Base-by-base conservation (phyloP, 1,284 basidiomycete species). In the Sanghuangporus weigelae region DNA sequence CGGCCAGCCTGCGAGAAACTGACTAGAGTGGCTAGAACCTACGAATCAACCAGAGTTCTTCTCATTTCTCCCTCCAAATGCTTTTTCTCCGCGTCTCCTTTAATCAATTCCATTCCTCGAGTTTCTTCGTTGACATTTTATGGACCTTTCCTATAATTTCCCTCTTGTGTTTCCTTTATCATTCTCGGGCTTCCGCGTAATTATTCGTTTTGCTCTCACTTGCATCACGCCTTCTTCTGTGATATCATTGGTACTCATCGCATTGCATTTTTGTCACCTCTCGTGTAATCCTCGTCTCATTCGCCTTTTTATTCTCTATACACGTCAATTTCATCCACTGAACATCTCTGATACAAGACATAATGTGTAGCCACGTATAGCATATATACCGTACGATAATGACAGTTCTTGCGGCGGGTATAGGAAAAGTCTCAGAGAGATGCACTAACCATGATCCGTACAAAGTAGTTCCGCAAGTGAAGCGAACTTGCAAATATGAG, bases 1-100 rank as follows among this genome's bases (percentile, higher is more conserved):
- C 26, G 55, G 55, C 48, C 51, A 55, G 26, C 60, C 44, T 10
- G 8, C 53, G 12, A 42, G 60, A 51, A 57, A 51, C 42, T 62
- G 55, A 62, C 19, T 23, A 31, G 10, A n/a, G 4, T 12, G 16
- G 35, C 23, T 35, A 19, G 35, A 39, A 36, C 23, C 44, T 23
- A 26, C 26, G 36, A 21, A 26, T n/a, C 54, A n/a, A 31, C 54
- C 50, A 53, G 14, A 38, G 14, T n/a, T 56, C 39, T 31, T 36
- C 12, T 4, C 26, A 7, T 4, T 11, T 35, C 35, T 56, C 23
- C 31, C 2, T 31, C 36, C 40, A 8, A 36, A 40, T 26, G 48
- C 19, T 49, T 3, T 42, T 42, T 46, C 44, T 46, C 44, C 44
- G 16, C 8, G 44, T 19, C 44, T 46, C 21, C 44, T 46, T 14